Evolutionary conservation across 306 rosid genomes (phyloP), one percentile per base, ranked within the genome.

Genomic region (Pyrus communis): DNA sequence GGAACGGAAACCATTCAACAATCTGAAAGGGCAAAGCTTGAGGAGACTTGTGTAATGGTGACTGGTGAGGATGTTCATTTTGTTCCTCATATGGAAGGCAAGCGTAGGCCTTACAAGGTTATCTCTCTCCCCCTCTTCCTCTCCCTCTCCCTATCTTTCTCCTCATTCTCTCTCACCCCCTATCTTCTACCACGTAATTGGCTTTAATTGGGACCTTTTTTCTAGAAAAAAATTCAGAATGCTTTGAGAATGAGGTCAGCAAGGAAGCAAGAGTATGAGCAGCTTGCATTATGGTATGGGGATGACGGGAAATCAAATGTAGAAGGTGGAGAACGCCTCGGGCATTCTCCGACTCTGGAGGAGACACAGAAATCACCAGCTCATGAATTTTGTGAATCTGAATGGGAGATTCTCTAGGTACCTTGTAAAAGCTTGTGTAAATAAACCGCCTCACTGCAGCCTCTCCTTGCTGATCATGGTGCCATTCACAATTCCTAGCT

Each of bases 341-440:
- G 51, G 61, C 78, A 78, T 68, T 77, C 59, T 75, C 73, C n/a
- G 54, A 51, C 70, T 2, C 7, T 27, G 27, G 71, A 69, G 30
- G 77, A 86, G 58, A 42, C 45, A 12, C 82, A 79, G 69, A 74
- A 84, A 65, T 59, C 51, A 49, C 31, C 30, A 35, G 76, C 61
- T 46, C 46, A 77, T 63, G 88, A 74, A 75, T 43, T 75, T 60
- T 75, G 81, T 49, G 97, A 90, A 83, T 69, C 81, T 14, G 98
- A 90, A 43, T 95, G 99, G 99, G 97, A 92, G 87, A 84, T 95
- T 83, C 90, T 95, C 69, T 89, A 85, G 85, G 51, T 31, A 28
- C 30, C 21, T 42, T 12, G 64, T 80, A 73, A 78, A 66, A 66
- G 30, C 80, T 78, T 71, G 64, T 85, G 89, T 79, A 81, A 64